Percentiles rank a stretch among this genome's conserved stretches.
Conservation (phyloP, 179 eudicot species). For the Silene vulgaris region DNA sequence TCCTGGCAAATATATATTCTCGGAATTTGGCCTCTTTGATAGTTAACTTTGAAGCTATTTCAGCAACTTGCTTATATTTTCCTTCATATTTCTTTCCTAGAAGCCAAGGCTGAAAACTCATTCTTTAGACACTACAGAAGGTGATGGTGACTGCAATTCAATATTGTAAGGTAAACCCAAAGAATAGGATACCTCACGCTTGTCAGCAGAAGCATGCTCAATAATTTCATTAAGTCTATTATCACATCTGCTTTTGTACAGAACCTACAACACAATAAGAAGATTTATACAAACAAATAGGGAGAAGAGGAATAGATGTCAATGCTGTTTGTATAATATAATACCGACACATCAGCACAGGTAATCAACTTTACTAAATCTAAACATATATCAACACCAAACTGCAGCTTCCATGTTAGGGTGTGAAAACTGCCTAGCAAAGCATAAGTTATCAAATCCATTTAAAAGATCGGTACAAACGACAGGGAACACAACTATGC, state of each 20-base stretch:
- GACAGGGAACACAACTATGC: neutral
- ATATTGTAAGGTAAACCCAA: neutral
- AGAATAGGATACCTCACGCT: constrained; percentile 62
- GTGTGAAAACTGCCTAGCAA: neutral
- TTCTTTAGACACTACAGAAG: constrained; percentile 7
- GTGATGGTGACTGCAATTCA: constrained; percentile 8
- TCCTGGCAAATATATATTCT: constrained; percentile 55
- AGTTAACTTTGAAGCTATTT: constrained; percentile 78
- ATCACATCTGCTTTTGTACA: constrained; percentile 94
- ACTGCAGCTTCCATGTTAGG: neutral
- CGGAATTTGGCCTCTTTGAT: constrained; percentile 96
- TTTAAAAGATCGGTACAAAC: neutral
- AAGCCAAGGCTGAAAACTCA: constrained; percentile 64
- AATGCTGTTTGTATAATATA: neutral
- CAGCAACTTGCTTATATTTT: constrained; percentile 91
- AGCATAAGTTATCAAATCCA: neutral
- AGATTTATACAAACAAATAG: constrained; percentile 3
- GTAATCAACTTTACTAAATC: neutral
- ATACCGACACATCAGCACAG: neutral
- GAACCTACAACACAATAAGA: constrained; percentile 42
- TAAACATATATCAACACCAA: neutral
- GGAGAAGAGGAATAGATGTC: neutral
- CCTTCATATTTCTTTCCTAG: constrained; percentile 93
- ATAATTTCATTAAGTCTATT: constrained; percentile 88
- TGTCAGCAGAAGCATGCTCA: constrained; percentile 78